Conservation (phyloP, 1,139 yeast genomes). For the Meyerozyma guilliermondii region DNA sequence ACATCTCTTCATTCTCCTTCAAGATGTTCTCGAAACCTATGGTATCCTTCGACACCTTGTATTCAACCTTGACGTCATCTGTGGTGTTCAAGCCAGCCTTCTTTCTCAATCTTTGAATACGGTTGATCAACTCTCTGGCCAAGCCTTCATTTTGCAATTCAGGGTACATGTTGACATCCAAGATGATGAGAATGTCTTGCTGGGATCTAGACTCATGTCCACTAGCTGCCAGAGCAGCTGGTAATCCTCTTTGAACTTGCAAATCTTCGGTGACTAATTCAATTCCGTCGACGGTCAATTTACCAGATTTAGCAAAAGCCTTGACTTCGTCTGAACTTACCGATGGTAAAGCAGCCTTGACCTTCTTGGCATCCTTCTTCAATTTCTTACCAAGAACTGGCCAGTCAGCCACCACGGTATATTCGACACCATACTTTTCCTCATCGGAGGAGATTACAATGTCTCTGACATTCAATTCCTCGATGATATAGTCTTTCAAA, state of each 20-base stretch:
- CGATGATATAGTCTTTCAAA: slow-evolving; percentile 72
- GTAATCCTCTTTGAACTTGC: slow-evolving; percentile 84
- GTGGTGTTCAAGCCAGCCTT: slow-evolving; percentile 93
- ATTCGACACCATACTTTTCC: slow-evolving; percentile 84
- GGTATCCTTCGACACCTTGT: slow-evolving; percentile 65
- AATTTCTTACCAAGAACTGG: slow-evolving; percentile 96
- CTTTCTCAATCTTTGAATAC: slow-evolving; percentile 97
- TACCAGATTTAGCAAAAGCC: slow-evolving; percentile 65
- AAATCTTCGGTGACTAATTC: slow-evolving; percentile 82
- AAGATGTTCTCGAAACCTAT: slow-evolving; percentile 65
- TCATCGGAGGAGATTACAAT: slow-evolving; percentile 87
- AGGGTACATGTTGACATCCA: slow-evolving; percentile 83
- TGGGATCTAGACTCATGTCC: slow-evolving; percentile 88
- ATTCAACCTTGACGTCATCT: slow-evolving; percentile 89
- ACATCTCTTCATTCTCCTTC: slow-evolving; percentile 57
- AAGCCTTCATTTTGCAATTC: slow-evolving; percentile 90
- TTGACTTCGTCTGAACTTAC: slow-evolving; percentile 81
- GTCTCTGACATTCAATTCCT: slow-evolving; percentile 90
- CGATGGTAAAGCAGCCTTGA: slow-evolving; percentile 85
- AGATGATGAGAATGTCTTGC: slow-evolving; percentile 80
- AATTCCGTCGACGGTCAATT: slow-evolving; percentile 83
- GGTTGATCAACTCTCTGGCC: slow-evolving; percentile 93
- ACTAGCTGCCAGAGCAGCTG: slow-evolving; percentile 47
- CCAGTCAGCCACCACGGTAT: slow-evolving; percentile 97
- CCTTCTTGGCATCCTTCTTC: slow-evolving; percentile 89